Evolutionary conservation across 1,284 basidiomycete genomes (phyloP), one percentile per base, ranked within the genome.

Genomic region (Peniophora sp.): DNA sequence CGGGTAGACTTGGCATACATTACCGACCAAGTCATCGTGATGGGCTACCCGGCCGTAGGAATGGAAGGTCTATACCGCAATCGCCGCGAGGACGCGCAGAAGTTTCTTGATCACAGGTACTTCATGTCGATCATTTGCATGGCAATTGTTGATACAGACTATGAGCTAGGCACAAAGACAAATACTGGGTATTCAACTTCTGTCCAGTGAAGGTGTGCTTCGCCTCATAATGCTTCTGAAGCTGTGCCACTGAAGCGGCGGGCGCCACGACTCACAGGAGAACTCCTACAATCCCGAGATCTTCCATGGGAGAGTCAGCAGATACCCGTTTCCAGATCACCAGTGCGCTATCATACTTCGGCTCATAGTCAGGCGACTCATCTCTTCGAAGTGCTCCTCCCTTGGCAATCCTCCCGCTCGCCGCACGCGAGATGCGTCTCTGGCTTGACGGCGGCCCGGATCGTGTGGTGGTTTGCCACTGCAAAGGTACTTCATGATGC

Each of bases 301-400:
- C 22, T 89, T 89, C 57, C 75, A 76, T 9, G 81, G 81, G 8
- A 71, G 87, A 27, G 88, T 92, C 20, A 92, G 88, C 57, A 73
- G 90, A 52, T 92, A 86, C 61, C 92, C 92, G 0, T 94, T 92
- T 58, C 92, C 92, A 11, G 91, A 93, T 64, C 89, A 92, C 62
- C 87, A 92, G 85, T 88, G 57, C 63, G 85, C 72, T 5, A 47
- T 24, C 32, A 24, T 36, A 34, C 10, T 48, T 47, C 6, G 27
- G 12, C 18, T 41, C 37, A n/a, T 20, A 20, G n/a, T 36, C 18
- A 41, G 15, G 37, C 15, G 15, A 20, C 37, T 41, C 5, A 41
- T 41, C 15, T 5, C 42, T 42, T 23, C 42, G 20, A 56, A 88
- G 85, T 64, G 85, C 87, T 2, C 92, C 92, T 5, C 92, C 92